Conservation (phyloP, 306 rosid species). For the Canavalia gladiata region DNA sequence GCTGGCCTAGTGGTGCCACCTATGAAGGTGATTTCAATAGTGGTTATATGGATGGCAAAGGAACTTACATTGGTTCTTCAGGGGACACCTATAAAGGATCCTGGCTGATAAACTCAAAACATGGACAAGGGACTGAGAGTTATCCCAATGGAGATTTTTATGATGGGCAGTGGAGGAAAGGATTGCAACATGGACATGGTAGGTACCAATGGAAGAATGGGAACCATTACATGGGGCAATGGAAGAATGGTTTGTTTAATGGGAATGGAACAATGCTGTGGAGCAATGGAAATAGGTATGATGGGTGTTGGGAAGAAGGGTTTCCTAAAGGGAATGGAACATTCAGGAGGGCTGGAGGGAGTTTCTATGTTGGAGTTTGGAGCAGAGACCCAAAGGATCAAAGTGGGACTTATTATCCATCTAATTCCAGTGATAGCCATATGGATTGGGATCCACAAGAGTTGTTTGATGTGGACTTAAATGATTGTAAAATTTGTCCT, state of each 20-base stretch:
- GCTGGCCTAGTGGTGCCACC: constrained; percentile 96
- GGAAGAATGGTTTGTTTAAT: constrained; percentile 74
- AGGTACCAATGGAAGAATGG: constrained; percentile 90
- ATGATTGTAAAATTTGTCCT: constrained; percentile 55
- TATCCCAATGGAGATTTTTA: constrained; percentile 85
- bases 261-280: constrained; percentile 84
- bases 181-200: constrained; percentile 83
- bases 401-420: constrained; percentile 71
- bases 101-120: constrained; percentile 85
- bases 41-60: constrained; percentile 84
- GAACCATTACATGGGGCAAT: constrained; percentile 77
- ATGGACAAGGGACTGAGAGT: constrained; percentile 76
- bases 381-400: constrained; percentile 66
- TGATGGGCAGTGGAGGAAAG: constrained; percentile 92
- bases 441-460: constrained; percentile 73
- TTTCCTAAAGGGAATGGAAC: constrained; percentile 89
- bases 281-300: constrained; percentile 77
- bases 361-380: constrained; percentile 85
- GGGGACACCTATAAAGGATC: constrained; percentile 81
- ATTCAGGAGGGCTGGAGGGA: constrained; percentile 72
- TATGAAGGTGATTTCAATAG: constrained; percentile 86
- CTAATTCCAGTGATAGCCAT: constrained; percentile 49
- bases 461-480: constrained; percentile 53
- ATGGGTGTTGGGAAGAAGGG: constrained; percentile 89
- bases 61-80: constrained; percentile 74